Percentiles rank a stretch among this genome's conserved stretches.
Conservation (phyloP, 2,329 filamentous ascomycete genomes). For the Stachybotrys chlorohalonatus region DNA sequence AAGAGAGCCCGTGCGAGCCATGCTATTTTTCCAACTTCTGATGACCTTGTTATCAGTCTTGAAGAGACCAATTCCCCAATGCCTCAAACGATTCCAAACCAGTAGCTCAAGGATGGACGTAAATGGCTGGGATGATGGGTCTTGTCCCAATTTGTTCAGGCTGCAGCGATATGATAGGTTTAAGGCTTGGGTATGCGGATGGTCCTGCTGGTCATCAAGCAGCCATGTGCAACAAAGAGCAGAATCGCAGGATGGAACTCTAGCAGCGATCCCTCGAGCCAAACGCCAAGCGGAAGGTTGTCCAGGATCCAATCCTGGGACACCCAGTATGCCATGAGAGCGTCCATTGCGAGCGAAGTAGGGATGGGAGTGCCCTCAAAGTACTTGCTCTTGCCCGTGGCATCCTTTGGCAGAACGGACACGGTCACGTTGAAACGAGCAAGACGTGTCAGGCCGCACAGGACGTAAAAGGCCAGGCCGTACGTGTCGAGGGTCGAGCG, state of each 20-base stretch:
- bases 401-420: conserved; percentile 81
- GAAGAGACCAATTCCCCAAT: background rate
- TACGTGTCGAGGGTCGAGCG: conserved; percentile 79
- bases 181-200: conserved; percentile 88
- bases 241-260: conserved; percentile 80
- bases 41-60: background rate
- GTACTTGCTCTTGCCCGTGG: conserved; percentile 81
- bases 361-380: conserved; percentile 97
- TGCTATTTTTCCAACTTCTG: background rate
- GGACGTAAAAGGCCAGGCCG: conserved; percentile 76
- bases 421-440: conserved; percentile 98
- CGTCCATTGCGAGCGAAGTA: conserved; percentile 73
- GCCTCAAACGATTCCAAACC: background rate
- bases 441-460: conserved; percentile 86
- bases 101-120: background rate
- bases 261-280: conserved; percentile 55
- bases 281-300: conserved; percentile 66
- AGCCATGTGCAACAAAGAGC: conserved; percentile 82
- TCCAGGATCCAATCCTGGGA: conserved; percentile 71
- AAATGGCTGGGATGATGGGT: no score
- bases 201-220: conserved; percentile 90
- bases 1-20: background rate
- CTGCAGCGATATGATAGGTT: conserved; percentile 1
- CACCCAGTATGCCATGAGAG: conserved; percentile 84
- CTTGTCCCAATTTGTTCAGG: no score